Evolutionary conservation across 805 yeast species (phyloP).

Genomic region (Candida bentonensis): DNA sequence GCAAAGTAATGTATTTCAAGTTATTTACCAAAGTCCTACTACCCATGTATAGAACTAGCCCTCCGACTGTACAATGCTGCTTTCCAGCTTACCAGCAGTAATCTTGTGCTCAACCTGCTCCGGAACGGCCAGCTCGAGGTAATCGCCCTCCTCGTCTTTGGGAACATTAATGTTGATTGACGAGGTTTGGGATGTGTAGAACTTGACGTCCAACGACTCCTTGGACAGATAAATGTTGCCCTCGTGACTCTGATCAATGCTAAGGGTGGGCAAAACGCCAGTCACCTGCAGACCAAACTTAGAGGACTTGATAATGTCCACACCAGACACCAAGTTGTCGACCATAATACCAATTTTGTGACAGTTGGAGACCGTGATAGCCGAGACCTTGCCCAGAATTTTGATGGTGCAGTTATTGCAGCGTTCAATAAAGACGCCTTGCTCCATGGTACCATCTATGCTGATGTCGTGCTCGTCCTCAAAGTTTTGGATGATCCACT

Average conservation of each 20-base stretch:
- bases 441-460: conserved; percentile 71
- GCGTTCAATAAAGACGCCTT: conserved; percentile 78
- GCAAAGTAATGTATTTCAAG: too few species aligned
- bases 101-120: conserved; percentile 80
- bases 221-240: conserved; percentile 68
- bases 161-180: conserved; percentile 79
- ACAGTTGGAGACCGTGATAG: conserved; percentile 67
- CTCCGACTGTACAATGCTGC: conserved; percentile 24
- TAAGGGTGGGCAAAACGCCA: conserved; percentile 70
- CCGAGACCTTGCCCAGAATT: conserved; percentile 82
- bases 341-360: conserved; percentile 61
- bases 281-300: conserved; percentile 76
- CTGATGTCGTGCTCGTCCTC: conserved; percentile 50
- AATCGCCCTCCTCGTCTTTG: conserved; percentile 49
- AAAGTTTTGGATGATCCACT: conserved; percentile 79
- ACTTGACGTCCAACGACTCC: conserved; percentile 57
- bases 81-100: conserved; percentile 43
- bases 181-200: conserved; percentile 75
- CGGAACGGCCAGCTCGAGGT: conserved; percentile 70
- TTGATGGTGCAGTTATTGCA: conserved; percentile 63
- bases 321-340: conserved; percentile 74
- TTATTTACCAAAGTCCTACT: too few species aligned
- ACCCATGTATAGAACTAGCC: too few species aligned
- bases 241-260: conserved; percentile 78
- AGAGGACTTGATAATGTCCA: conserved; percentile 71